A percentile compares a stretch with the other conserved stretches of the same genome.
Conservation (phyloP, 2,329 filamentous ascomycete genomes). For the Sarocladium strictum region DNA sequence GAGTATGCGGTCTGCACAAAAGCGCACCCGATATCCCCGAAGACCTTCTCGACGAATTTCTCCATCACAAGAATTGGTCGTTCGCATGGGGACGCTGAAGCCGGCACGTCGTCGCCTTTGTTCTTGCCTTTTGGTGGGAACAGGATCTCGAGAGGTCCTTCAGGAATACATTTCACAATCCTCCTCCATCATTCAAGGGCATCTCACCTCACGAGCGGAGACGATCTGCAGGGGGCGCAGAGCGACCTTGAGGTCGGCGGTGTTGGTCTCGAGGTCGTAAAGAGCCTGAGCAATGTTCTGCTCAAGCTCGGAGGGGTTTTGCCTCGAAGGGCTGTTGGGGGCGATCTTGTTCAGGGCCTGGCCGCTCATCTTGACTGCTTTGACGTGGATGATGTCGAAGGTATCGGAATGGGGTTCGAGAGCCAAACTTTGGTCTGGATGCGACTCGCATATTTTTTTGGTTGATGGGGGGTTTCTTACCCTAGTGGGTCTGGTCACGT, state of each 20-base stretch:
- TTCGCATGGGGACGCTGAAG: slow-evolving; percentile 4
- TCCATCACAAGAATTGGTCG: neutral
- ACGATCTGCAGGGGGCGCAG: slow-evolving; percentile 98
- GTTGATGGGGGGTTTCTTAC: slow-evolving; percentile 34
- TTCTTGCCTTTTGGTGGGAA: slow-evolving; percentile 29
- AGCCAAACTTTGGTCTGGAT: neutral
- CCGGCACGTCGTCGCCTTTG: slow-evolving; percentile 24
- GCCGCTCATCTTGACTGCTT: slow-evolving; percentile 53
- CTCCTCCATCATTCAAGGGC: slow-evolving; percentile 24
- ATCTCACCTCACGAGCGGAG: slow-evolving; percentile 97
- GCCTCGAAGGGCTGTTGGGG: slow-evolving; percentile 90
- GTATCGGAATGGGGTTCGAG: slow-evolving; percentile 20
- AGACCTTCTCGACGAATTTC: slow-evolving; percentile 2
- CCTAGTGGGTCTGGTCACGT: slow-evolving; percentile 13
- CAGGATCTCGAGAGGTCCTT: slow-evolving; percentile 32
- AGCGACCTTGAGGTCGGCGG: slow-evolving; percentile 91
- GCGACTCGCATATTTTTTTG: neutral
- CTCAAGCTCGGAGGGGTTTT: slow-evolving; percentile 97
- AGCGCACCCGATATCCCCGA: neutral
- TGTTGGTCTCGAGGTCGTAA: slow-evolving; percentile 99
- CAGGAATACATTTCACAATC: slow-evolving; percentile 16
- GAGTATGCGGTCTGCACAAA: neutral
- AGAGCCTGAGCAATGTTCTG: slow-evolving; percentile 93
- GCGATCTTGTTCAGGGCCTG: slow-evolving; percentile 96
- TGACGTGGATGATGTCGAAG: slow-evolving; percentile 22